Evolutionary conservation across 2,329 filamentous ascomycete genomes (phyloP), one percentile per base, ranked within the genome.

Genomic region (Microdochium trichocladiopsis): DNA sequence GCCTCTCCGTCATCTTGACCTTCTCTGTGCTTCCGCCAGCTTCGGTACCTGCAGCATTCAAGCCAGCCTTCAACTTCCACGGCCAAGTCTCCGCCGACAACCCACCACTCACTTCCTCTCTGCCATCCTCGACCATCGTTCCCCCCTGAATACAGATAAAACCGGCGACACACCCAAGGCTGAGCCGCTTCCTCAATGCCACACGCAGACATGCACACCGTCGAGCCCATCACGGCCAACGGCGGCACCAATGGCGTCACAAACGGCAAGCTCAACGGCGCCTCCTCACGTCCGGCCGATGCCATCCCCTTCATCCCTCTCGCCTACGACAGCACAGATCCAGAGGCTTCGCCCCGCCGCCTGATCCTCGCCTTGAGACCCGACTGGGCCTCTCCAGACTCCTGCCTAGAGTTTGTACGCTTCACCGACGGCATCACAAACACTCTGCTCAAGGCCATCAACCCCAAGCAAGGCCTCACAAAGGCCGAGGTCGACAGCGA

Each of bases 351-450:
- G 21, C 93, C 92, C 51, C 77, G 88, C 56, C 80, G 81, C 57
- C 82, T 99, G 57, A 85, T 96, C 62, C 76, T 90, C 60, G 81
- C 88, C 25, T 77, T 96, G 56, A 82, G 86, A 54, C 92, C 92
- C 11, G 84, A 95, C 61, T 99, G 94, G 94, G 79, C 84, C 59
- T 78, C 80, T 48, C 75, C 80, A 33, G 83, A 85, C 58, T 87
- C 88, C 53, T 81, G 86, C 45, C 79, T 99, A 61, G 85, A 94
- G 63, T 90, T 97, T 66, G 79, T 90, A 59, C 86, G 88, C 58
- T 99, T 97, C 75, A 99, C 91, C 37, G 94, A 99, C 64, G 94
- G 94, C 65, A 99, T 97, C 72, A 99, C 94, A 59, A 99, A 99
- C 72, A 97, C 92, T 49, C 75, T 93, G 49, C 77, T 91, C 57